These are phyloP conservation scores for Aspergillus transmontanensis DNA, from an alignment of 2,329 filamentous ascomycete genomes.

Conservation along the genomic window DNA sequence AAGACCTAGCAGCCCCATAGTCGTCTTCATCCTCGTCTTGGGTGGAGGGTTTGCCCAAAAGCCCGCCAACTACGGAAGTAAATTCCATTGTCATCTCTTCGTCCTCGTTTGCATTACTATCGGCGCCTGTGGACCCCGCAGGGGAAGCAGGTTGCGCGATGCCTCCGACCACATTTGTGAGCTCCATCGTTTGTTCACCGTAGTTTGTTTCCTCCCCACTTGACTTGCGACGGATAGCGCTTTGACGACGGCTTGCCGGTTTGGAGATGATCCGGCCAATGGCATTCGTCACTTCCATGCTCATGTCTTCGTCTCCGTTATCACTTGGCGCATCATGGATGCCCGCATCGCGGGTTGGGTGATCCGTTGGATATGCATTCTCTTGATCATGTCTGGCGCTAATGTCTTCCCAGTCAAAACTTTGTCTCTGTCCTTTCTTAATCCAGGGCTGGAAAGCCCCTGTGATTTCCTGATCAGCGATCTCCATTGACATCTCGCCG, in stretches of 20 bases:
- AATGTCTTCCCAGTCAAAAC: slow-evolving; percentile 46
- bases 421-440: slow-evolving; percentile 45
- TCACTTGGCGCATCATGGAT: slow-evolving; percentile 36
- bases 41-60: slow-evolving; percentile 34
- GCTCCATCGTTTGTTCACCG: slow-evolving; percentile 51
- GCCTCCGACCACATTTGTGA: slow-evolving; percentile 48
- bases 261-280: slow-evolving; percentile 75
- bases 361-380: slow-evolving; percentile 43
- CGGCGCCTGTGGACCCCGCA: slow-evolving; percentile 28
- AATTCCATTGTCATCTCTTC: slow-evolving; percentile 54
- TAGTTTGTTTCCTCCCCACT: slow-evolving; percentile 48
- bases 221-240: slow-evolving; percentile 47
- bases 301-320: slow-evolving; percentile 69
- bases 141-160: slow-evolving; percentile 34
- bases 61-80: slow-evolving; percentile 47
- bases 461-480: slow-evolving; percentile 64
- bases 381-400: slow-evolving; percentile 49
- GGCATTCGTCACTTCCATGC: slow-evolving; percentile 89
- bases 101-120: slow-evolving; percentile 39
- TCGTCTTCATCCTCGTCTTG: slow-evolving; percentile 17
- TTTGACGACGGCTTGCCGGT: slow-evolving; percentile 33
- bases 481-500: slow-evolving; percentile 78
- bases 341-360: slow-evolving; percentile 8
- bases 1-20: slow-evolving; percentile 10
- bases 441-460: slow-evolving; percentile 54